Percentiles rank a stretch among this genome's conserved stretches.
Evolutionary conservation across 73 alveolate species (phyloP).

Genomic region (Tetrahymena borealis): DNA sequence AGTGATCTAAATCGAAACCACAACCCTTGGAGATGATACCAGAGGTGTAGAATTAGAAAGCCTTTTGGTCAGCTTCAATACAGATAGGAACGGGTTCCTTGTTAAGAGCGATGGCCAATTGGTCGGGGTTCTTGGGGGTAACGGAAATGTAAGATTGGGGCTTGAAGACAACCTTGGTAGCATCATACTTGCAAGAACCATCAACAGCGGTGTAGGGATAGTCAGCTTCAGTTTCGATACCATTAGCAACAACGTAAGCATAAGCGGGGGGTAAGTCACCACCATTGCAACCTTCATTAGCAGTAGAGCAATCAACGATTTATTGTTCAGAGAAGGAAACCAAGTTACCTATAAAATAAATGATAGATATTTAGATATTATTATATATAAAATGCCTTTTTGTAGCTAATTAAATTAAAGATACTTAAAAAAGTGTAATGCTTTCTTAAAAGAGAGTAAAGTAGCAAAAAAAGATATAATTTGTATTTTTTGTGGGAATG

Average conservation of each 20-base stretch:
- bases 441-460: too few relatives aligned
- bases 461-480: too few relatives aligned
- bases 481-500: too few relatives aligned
- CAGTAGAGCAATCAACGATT: slow-evolving; percentile 42
- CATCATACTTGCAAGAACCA: slow-evolving; percentile 38
- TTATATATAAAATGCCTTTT: too few relatives aligned
- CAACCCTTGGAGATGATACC: slow-evolving; percentile 52
- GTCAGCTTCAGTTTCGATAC: slow-evolving; percentile 56
- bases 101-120: slow-evolving; percentile 18
- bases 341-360: neutral
- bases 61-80: slow-evolving; percentile 56
- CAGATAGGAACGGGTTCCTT: slow-evolving; percentile 40
- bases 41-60: slow-evolving; percentile 56
- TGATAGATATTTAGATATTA: neutral
- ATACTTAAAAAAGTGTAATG: too few relatives aligned
- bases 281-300: slow-evolving; percentile 68
- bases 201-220: slow-evolving; percentile 67
- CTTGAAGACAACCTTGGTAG: slow-evolving; percentile 22
- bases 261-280: slow-evolving; percentile 62
- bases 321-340: slow-evolving; percentile 46
- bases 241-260: slow-evolving; percentile 40
- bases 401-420: too few relatives aligned
- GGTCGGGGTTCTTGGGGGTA: slow-evolving; percentile 4
- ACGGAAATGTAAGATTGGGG: slow-evolving; percentile 27
- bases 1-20: slow-evolving; percentile 49